Evolutionary conservation across 441 rosid species (phyloP).

Genomic region (Bocquillonia castaneifolia): DNA sequence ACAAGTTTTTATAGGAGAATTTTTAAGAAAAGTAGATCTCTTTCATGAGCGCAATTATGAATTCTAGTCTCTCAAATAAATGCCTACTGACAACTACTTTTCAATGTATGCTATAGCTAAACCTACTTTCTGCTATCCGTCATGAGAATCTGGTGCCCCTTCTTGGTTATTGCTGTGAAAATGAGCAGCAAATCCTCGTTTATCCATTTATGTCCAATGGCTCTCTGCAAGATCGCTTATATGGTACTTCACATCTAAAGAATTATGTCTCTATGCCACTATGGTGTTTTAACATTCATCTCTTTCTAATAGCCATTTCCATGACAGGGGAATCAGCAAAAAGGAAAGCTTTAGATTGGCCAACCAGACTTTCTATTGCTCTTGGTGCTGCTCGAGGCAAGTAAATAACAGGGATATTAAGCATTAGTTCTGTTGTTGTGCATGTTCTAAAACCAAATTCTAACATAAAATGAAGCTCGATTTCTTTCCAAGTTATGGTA

Average conservation of each 20-base stretch:
- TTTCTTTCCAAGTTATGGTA: background rate
- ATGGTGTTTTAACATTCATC: slow-evolving; percentile 1
- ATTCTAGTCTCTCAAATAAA: background rate
- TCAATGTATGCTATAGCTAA: slow-evolving; percentile 39
- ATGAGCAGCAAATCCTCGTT: slow-evolving; percentile 70
- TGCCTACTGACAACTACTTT: slow-evolving; percentile 15
- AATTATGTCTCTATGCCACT: background rate
- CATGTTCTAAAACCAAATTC: background rate
- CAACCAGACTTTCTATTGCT: slow-evolving; percentile 70
- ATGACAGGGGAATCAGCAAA: slow-evolving; percentile 61
- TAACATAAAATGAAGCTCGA: slow-evolving; percentile 6
- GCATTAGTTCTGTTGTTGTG: background rate
- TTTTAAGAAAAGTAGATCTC: background rate
- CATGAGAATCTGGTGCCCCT: slow-evolving; percentile 73
- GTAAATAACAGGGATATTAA: slow-evolving; percentile 16
- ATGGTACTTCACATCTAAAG: slow-evolving; percentile 38
- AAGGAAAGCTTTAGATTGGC: slow-evolving; percentile 69
- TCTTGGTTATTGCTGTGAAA: slow-evolving; percentile 63
- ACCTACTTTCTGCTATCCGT: slow-evolving; percentile 58
- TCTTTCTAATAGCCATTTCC: slow-evolving; percentile 15
- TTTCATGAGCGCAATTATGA: no score
- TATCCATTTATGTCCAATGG: slow-evolving; percentile 82
- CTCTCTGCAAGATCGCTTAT: slow-evolving; percentile 71
- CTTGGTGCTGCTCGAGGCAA: slow-evolving; percentile 74
- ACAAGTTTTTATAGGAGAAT: background rate